phyloP scores from a whole-genome alignment of 2,329 filamentous ascomycete species.

The Diaporthe capsici region DNA sequence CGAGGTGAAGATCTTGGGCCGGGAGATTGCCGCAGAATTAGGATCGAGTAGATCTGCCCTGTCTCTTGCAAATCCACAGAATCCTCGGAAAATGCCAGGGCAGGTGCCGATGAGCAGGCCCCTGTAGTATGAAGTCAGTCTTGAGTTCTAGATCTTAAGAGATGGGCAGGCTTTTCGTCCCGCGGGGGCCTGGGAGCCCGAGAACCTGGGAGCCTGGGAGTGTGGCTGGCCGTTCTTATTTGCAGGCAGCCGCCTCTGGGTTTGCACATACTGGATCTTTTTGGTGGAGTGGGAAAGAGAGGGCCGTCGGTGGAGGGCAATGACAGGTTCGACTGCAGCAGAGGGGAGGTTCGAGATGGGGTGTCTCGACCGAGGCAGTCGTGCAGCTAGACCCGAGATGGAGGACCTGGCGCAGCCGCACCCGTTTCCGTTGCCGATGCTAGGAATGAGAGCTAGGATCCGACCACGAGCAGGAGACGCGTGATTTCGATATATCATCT shows the following conservation, averaged over 20 bases:
- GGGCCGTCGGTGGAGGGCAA: constrained; percentile 13
- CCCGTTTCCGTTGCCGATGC: constrained; percentile 35
- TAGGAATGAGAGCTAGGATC: constrained; percentile 28
- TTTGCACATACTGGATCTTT: constrained; percentile 26
- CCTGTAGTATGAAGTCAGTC: constrained; percentile 31
- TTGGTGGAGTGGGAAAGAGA: constrained; percentile 11
- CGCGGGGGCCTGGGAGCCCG: not conserved
- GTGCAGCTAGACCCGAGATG: constrained; percentile 33
- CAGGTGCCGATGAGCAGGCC: constrained; percentile 20
- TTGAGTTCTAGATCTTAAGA: not conserved
- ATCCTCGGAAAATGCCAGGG: constrained; percentile 19
- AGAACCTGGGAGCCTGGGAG: not conserved
- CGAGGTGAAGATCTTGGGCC: constrained; percentile 13
- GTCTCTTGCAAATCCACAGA: constrained; percentile 8
- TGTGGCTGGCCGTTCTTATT: not conserved
- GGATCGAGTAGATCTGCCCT: constrained; percentile 16
- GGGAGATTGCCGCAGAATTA: constrained; percentile 31
- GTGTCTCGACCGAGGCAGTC: constrained; percentile 28
- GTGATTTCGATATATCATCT: constrained; percentile 39
- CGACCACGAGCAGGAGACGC: constrained; percentile 23
- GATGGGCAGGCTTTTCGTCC: constrained; percentile 2
- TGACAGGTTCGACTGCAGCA: not conserved
- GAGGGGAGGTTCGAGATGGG: not conserved
- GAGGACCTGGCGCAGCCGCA: constrained; percentile 27
- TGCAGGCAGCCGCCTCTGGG: not conserved